Base-by-base conservation (phyloP, 805 yeast genomes). In the Myxozyma kluyveri region DNA sequence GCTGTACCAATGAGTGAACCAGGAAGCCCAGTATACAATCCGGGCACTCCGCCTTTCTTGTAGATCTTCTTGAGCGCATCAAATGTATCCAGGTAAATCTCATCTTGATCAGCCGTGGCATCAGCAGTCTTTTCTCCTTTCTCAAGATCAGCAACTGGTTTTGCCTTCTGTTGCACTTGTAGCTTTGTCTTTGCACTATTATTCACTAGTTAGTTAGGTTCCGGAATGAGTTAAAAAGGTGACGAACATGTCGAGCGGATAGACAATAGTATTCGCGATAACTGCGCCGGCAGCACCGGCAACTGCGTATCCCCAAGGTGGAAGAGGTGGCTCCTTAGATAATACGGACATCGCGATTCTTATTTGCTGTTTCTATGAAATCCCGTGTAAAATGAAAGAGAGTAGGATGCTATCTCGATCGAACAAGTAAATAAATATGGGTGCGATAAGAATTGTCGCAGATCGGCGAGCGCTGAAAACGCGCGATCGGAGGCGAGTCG, bases 221-320 rank as follows among this genome's bases (percentile, higher is more conserved):
- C n/a, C n/a, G n/a, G n/a, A n/a, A n/a, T n/a, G n/a, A 18, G 33
- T 24, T 5, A 24, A 24, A 41, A 5, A 35, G 9, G 7, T 12
- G 33, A 14, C 32, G 33, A 42, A 65, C 63, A 88, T 72, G 65
- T 88, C 96, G 41, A 88, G 69, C 0, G 96, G 96, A 63, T 88
- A 88, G 1, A 88, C 90, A 39, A 81, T 73, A 5, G 87, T 72
- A 69, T 86, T 88, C 37, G 96, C 95, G 45, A 85, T 66, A 21
- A 83, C 83, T 1, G 95, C 86, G 6, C 95, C 93, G 43, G 84
- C 73, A 0, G 95, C 88, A 0, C 95, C 96, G 45, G 86, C 81
- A 14, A 86, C 75, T 0, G 96, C 96, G 63, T 82, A 80, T 59
- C 88, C 95, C 63, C 87, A 70, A 5, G 87, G 84, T n/a, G 83